phyloP scores from a whole-genome alignment of 192 early-diverging fungal genomes.

The Pilobolus umbonatus region DNA sequence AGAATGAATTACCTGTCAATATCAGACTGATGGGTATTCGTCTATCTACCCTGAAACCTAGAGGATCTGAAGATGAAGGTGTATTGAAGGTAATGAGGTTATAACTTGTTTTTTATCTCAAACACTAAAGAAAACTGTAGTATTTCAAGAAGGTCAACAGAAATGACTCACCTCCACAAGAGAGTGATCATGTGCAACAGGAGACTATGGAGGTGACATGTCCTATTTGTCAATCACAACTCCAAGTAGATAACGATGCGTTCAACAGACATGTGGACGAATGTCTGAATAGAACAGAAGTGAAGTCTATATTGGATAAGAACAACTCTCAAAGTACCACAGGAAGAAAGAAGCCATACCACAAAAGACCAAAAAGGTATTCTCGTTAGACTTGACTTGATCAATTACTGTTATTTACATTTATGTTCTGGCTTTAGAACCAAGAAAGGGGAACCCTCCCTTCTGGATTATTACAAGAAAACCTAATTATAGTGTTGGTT shows the following conservation, averaged over 20 bases:
- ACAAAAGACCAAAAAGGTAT: too few relatives aligned
- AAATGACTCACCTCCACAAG: background rate
- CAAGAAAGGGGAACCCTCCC: too few relatives aligned
- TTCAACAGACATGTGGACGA: slow-evolving; percentile 27
- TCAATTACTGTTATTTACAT: too few relatives aligned
- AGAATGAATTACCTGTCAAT: slow-evolving; percentile 42
- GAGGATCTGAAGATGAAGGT: slow-evolving; percentile 16
- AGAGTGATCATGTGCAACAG: background rate
- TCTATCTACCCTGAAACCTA: slow-evolving; percentile 22
- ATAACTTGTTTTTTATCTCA: background rate
- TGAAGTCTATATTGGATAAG: slow-evolving; percentile 17
- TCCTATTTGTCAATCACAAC: slow-evolving; percentile 16
- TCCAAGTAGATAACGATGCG: slow-evolving; percentile 11
- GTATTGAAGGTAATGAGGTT: slow-evolving; percentile 22
- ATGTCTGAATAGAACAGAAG: slow-evolving; percentile 21
- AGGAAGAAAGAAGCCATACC: too few relatives aligned
- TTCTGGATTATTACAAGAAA: too few relatives aligned
- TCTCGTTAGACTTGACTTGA: too few relatives aligned
- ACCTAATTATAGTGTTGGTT: too few relatives aligned
- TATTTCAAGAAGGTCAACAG: background rate
- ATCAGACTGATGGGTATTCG: slow-evolving; percentile 48
- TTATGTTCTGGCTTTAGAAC: too few relatives aligned
- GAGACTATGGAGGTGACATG: background rate
- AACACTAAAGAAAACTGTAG: background rate
- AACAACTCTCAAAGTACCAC: too few relatives aligned